These are phyloP conservation scores for Fusarium staphyleae DNA, from an alignment of 2,329 filamentous ascomycete genomes.

Conservation along the genomic window DNA sequence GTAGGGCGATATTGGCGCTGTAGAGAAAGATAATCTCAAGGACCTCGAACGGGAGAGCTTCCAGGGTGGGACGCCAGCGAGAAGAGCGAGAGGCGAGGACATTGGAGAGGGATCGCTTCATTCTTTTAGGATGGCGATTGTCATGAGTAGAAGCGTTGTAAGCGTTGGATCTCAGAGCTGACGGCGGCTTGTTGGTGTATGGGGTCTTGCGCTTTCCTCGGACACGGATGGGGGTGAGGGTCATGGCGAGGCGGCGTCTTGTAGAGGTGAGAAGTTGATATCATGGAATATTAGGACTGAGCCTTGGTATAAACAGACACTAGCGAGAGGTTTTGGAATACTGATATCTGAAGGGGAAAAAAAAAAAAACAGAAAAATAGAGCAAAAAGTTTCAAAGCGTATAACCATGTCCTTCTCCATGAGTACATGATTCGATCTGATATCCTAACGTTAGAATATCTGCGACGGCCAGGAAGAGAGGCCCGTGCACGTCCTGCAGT, in stretches of 20 bases:
- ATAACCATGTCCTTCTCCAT: no score
- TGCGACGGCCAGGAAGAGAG: background rate
- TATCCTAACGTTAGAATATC: no score
- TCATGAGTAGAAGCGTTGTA: background rate
- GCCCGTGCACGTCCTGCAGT: background rate
- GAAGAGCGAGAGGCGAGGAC: constrained; percentile 41
- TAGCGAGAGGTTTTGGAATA: background rate
- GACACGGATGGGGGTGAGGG: constrained; percentile 57
- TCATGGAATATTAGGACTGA: background rate
- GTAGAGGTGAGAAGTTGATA: background rate
- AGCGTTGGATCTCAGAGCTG: background rate
- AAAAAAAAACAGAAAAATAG: no score
- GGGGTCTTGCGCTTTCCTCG: constrained; percentile 58
- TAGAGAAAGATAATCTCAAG: constrained; percentile 61
- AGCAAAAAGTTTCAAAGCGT: no score
- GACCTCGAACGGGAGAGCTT: constrained; percentile 58
- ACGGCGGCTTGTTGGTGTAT: constrained; percentile 20
- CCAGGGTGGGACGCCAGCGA: constrained; percentile 40
- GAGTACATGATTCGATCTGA: no score
- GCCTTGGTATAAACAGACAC: no score
- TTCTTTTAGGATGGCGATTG: constrained; percentile 33
- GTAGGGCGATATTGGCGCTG: constrained; percentile 57
- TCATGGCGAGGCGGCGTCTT: constrained; percentile 44
- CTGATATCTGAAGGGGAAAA: no score
- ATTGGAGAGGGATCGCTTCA: constrained; percentile 41